Conservation (phyloP, 192 early-diverging fungal genomes). For the Entomortierella lignicola region DNA sequence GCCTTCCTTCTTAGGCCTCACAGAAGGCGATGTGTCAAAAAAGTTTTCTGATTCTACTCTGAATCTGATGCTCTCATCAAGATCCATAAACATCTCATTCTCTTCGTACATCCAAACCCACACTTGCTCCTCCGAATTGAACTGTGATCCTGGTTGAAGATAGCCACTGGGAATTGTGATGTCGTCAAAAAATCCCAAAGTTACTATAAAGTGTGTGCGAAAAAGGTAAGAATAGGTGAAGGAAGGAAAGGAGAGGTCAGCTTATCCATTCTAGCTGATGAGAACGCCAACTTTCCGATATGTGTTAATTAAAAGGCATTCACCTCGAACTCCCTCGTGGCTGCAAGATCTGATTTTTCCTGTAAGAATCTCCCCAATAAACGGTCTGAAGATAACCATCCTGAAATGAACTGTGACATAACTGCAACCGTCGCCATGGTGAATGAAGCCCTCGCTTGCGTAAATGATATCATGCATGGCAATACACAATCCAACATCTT, state of each 20-base stretch:
- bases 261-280: not conserved
- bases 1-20: slow-evolving; percentile 60
- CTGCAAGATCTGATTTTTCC: slow-evolving; percentile 83
- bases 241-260: not conserved
- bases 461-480: slow-evolving; percentile 83
- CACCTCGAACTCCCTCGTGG: slow-evolving; percentile 78
- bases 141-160: slow-evolving; percentile 73
- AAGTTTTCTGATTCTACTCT: slow-evolving; percentile 79
- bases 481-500: slow-evolving; percentile 93
- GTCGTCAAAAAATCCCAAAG: slow-evolving; percentile 94
- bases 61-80: slow-evolving; percentile 82
- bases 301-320: not conserved
- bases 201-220: slow-evolving; percentile 56
- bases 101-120: slow-evolving; percentile 92
- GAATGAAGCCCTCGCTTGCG: slow-evolving; percentile 87
- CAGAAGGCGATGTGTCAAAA: slow-evolving; percentile 76
- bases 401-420: slow-evolving; percentile 86
- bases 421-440: slow-evolving; percentile 84
- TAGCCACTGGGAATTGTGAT: slow-evolving; percentile 78
- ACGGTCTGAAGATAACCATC: slow-evolving; percentile 91
- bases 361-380: slow-evolving; percentile 85
- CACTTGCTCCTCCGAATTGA: slow-evolving; percentile 74
- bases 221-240: not conserved
- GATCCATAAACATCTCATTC: slow-evolving; percentile 84
- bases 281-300: no score